Evolutionary conservation across 2,329 filamentous ascomycete species (phyloP).

Genomic region (Fusarium chaquense): DNA sequence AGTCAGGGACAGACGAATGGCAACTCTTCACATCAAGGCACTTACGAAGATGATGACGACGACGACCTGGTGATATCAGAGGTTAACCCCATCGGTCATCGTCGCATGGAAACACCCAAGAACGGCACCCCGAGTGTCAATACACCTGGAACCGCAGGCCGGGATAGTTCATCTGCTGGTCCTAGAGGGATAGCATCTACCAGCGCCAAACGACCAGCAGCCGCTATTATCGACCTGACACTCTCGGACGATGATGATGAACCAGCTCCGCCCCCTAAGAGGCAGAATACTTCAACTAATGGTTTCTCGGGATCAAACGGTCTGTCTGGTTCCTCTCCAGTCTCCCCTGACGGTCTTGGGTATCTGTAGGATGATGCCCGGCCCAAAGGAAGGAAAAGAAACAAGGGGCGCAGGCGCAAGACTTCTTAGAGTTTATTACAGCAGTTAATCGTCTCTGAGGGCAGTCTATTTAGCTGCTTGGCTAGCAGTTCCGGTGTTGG

Average conservation of each 20-base stretch:
- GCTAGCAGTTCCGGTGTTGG: conserved; percentile 39
- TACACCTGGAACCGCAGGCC: conserved; percentile 55
- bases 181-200: conserved; percentile 52
- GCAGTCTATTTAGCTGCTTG: conserved; percentile 13
- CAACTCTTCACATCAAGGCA: conserved; percentile 42
- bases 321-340: conserved; percentile 42
- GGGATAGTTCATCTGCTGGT: conserved; percentile 53
- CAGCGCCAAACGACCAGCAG: conserved; percentile 62
- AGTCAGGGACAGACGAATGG: conserved; percentile 46
- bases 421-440: conserved; percentile 22
- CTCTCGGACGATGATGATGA: conserved; percentile 64
- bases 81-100: conserved; percentile 52
- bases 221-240: conserved; percentile 71
- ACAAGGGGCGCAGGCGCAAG: conserved; percentile 31
- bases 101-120: conserved; percentile 55
- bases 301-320: conserved; percentile 38
- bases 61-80: conserved; percentile 65
- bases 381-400: conserved; percentile 23
- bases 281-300: conserved; percentile 54
- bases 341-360: conserved; percentile 30
- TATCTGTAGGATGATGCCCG: conserved; percentile 42
- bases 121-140: conserved; percentile 52
- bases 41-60: conserved; percentile 57
- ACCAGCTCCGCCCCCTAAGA: conserved; percentile 60
- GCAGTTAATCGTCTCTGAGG: conserved; percentile 2